Base-by-base conservation (phyloP, 169 alveolate genomes). In the Plasmodium gallinaceum region DNA sequence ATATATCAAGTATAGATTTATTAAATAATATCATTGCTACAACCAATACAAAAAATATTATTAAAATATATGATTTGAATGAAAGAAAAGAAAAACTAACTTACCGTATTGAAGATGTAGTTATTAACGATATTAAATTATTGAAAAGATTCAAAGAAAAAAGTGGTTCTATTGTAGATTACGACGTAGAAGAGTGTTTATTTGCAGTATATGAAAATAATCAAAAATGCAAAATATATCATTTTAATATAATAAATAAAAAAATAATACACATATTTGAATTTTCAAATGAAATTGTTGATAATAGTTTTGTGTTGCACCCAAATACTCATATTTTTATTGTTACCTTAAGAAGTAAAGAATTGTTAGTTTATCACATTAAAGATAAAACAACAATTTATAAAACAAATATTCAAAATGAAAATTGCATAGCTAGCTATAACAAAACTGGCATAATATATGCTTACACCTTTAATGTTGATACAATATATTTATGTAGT, bases 271-370 rank as follows among this genome's bases (percentile, higher is more conserved):
- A 76, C n/a, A 69, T 62, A 37, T 76, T 64, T 76, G 71, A 61
- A 18, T 76, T 76, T 32, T 14, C 66, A 2, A 43, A 43, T 42
- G 89, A 76, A 76, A 76, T 76, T 48, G 57, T 48, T 1, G 78
- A 76, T 10, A 76, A 76, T 24, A 76, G 89, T 16, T 76, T 76
- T 58, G 75, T 51, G 16, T 10, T 76, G n/a, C 89, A 76, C 12
- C 89, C 89, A 14, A 48, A 76, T 68, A 76, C 89, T n/a, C 89
- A 76, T 54, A 76, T 76, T 16, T 76, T 76, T 54, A 76, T 76
- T 54, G 76, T 62, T 39, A 32, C 78, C 5, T 64, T 76, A 54
- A 64, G 22, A 52, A 64, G 64, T 51, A 76, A 76, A 64, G 89
- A 76, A 58, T 58, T 76, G 24, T 6, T 76, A 46, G 45, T 76